Conservation (phyloP, 768 basidiomycete species). For the Cubamyces lactineus region DNA sequence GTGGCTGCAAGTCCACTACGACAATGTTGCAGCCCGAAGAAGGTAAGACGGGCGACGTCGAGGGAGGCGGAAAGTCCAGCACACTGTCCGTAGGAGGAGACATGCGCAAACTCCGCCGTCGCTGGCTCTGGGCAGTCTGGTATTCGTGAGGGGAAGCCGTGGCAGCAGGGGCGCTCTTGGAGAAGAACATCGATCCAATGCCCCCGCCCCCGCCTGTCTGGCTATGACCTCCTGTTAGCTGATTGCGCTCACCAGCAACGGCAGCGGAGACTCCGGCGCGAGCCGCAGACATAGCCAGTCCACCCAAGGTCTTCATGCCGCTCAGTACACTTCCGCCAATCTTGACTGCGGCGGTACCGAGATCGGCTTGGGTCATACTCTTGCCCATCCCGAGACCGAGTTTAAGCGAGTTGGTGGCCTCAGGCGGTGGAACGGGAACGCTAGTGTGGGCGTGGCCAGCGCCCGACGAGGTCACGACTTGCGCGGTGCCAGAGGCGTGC, state of each 20-base stretch:
- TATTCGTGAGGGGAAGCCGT: slow-evolving; percentile 31
- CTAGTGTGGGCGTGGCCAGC: slow-evolving; percentile 23
- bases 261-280: slow-evolving; percentile 31
- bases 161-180: slow-evolving; percentile 62
- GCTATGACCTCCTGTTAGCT: neutral
- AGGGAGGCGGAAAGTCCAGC: slow-evolving; percentile 15
- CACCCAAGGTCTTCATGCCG: slow-evolving; percentile 66
- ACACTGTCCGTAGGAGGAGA: neutral
- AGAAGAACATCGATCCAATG: slow-evolving; percentile 47
- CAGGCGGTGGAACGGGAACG: slow-evolving; percentile 16
- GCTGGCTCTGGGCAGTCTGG: slow-evolving; percentile 14
- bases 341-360: slow-evolving; percentile 57
- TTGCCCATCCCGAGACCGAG: slow-evolving; percentile 25
- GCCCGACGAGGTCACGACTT: slow-evolving; percentile 1
- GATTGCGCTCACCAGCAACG: slow-evolving; percentile 24
- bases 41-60: slow-evolving; percentile 3
- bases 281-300: slow-evolving; percentile 58
- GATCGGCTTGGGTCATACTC: slow-evolving; percentile 48
- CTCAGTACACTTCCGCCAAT: slow-evolving; percentile 65
- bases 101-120: slow-evolving; percentile 20
- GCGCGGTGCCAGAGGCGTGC: slow-evolving; percentile 22
- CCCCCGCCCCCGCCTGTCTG: neutral
- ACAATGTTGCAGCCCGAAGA: slow-evolving; percentile 47
- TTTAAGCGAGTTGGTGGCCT: slow-evolving; percentile 26
- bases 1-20: slow-evolving; percentile 55